Conservation (phyloP, 108 stramenopile species). For the Stephanodiscus triporus region DNA sequence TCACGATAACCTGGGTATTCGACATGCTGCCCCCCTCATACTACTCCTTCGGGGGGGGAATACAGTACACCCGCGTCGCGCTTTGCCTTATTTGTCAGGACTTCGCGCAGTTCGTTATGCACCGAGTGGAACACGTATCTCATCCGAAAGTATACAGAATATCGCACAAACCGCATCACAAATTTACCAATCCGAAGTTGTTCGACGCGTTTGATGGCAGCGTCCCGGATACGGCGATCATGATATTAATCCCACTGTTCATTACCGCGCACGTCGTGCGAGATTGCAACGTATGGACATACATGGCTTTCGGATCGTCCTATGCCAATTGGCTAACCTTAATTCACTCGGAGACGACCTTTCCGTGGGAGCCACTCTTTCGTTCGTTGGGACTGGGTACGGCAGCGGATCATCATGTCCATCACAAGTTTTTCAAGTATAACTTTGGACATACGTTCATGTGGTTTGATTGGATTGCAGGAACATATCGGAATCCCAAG, state of each 20-base stretch:
- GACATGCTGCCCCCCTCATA: constrained; percentile 83
- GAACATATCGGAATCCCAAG: constrained; percentile 81
- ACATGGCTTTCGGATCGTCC: constrained; percentile 92
- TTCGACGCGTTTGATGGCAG: constrained; percentile 96
- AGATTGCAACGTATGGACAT: constrained; percentile 92
- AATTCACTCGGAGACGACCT: constrained; percentile 89
- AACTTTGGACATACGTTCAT: constrained; percentile 97
- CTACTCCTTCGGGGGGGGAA: constrained; percentile 80
- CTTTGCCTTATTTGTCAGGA: constrained; percentile 88
- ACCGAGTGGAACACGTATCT: constrained; percentile 82
- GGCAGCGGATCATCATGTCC: constrained; percentile 94
- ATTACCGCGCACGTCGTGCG: constrained; percentile 78
- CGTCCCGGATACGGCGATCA: constrained; percentile 84
- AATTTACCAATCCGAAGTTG: constrained; percentile 91
- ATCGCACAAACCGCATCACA: constrained; percentile 96
- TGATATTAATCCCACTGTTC: constrained; percentile 91
- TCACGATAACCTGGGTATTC: constrained; percentile 88
- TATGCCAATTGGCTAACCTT: constrained; percentile 91
- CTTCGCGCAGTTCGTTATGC: constrained; percentile 82
- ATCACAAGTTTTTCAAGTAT: constrained; percentile 94
- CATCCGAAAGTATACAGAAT: constrained; percentile 80
- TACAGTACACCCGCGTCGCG: constrained; percentile 70
- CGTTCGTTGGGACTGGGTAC: constrained; percentile 84
- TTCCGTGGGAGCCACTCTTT: constrained; percentile 82
- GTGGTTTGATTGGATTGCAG: constrained; percentile 87